Base-by-base conservation (phyloP, 2,329 filamentous ascomycete genomes). In the Ceratocystis alfenasii region DNA sequence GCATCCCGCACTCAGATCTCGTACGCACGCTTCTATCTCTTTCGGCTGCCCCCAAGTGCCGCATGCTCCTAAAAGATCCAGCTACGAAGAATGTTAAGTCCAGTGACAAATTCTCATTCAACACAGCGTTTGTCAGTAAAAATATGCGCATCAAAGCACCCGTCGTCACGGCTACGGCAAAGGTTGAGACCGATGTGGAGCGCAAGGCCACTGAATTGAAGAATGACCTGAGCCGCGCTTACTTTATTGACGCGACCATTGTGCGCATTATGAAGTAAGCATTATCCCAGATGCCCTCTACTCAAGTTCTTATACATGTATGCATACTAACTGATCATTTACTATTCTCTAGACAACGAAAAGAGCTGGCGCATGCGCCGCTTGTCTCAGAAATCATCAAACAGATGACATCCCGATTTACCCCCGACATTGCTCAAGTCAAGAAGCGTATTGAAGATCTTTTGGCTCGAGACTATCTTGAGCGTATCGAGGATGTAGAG, bases 81-180 rank as follows among this genome's bases (percentile, higher is more conserved):
- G 83, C 86, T 75, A 87, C 82, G 70, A 94, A 93, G 74, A 83
- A 86, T 1, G 81, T 95, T 68, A 92, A 89, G 71, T 75, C 84
- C 0, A 84, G 84, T 0, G 93, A 97, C 74, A 81, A 77, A 30
- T 97, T 97, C 74, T 81, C 78, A 7, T 95, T 92, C 79, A 96
- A 97, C 73, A 78, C 86, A 41, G 80, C 84, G 15, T 97, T 96
- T 76, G 80, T 84, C 61, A 92, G 89, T 76, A 91, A 90, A 73
- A 86, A 88, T 62, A 82, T 94, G 72, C 90, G 89, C 74, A 90
- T 96, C 76, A 95, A 95, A 75, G 89, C 94, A 22, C 90, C 90
- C 25, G 87, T 94, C 4, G 88, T 96, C 70, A 88, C 84, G 62
- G 84, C 86, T 0, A 83, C 87, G 20, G 95, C 90, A 73, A 94